Evolutionary conservation across 805 yeast genomes (phyloP), one percentile per base, ranked within the genome.

Genomic region (Teunomyces lycoperdinae): DNA sequence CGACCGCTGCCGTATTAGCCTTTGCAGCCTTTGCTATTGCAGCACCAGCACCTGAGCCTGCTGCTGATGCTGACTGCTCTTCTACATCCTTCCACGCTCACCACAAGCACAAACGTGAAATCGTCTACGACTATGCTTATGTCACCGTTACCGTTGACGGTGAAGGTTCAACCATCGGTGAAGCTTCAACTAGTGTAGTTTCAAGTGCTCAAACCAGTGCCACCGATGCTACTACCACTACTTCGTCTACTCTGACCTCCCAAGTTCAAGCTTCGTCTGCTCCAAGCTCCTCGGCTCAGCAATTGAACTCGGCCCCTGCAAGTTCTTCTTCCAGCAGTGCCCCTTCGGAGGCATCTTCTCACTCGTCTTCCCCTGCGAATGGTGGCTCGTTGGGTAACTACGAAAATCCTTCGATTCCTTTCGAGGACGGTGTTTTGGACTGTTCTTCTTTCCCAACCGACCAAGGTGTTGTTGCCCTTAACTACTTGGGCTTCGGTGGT

Each of bases 361-460:
- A 50, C 39, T 42, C 50, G 9, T 20, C 57, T 11, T 17, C 57
- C 9, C 38, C 58, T 3, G 32, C 61, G n/a, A 35, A 60, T 30
- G 56, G 74, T 27, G 70, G 74, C 39, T 89, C 81, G 65, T 77
- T 88, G 53, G 47, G 71, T 33, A 68, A 77, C 50, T 87, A 73
- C 72, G 57, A 71, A 9, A 73, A 66, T 58, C 94, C 96, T 60
- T 54, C 76, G 48, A 71, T 66, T 39, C 69, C 71, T 44, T 92
- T 94, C 70, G 69, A 73, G 62, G 96, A 89, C 63, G 96, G 96
- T 64, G 74, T 69, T 35, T 62, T 81, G 60, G 67, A 76, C 50
- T 89, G 96, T 76, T 66, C 76, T 50, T 66, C 73, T 47, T 85
- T 89, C 79, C 95, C 92, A 64, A 63, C 80, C 44, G 95, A 94